Base-by-base conservation (phyloP, 1,284 basidiomycete genomes). In the Melampsora abietis-canadensis region DNA sequence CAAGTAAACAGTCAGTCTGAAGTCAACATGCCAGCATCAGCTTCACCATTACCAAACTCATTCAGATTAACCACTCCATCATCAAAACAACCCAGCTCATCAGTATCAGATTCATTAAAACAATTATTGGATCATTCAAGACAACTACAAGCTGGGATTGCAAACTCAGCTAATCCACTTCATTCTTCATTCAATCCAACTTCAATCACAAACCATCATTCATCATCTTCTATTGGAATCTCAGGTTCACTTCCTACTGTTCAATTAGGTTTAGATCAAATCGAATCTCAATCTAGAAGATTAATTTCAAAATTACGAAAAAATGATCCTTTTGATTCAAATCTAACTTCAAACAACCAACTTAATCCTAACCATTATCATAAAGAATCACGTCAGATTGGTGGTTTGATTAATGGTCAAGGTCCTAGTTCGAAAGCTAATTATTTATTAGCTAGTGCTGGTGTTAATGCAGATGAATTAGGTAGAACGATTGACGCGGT, bases 231-330 rank as follows among this genome's bases (percentile, higher is more conserved):
- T 54, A 93, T 78, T 83, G 15, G 24, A 17, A 27, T 72, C 15
- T 62, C 60, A 12, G 61, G 40, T 12, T 46, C 68, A 40, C 51
- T 96, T 0, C 93, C 93, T 8, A 87, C 89, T 3, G 89, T 96
- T 46, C 88, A 92, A 77, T 88, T 95, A 64, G 91, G 91, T 3
- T 85, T 96, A 51, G 92, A 94, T 82, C 92, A 96, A 83, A 91
- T 96, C 77, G 92, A 96, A 81, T 89, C 89, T 0, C 92, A 94
- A 82, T 91, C 90, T 0, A 85, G 91, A 27, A 85, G 89, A 61
- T 87, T 93, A 24, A 89, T 92, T 87, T 76, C 40, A 73, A 77
- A 68, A 60, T 88, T 48, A 86, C 88, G 65, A 88, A 90, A 73
- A 59, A 69, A 72, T 40, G 40, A 62, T 54, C 27, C 66, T 21